Evolutionary conservation across 805 yeast species (phyloP), one percentile per base, ranked within the genome.

Genomic region (Saturnispora saitoi): DNA sequence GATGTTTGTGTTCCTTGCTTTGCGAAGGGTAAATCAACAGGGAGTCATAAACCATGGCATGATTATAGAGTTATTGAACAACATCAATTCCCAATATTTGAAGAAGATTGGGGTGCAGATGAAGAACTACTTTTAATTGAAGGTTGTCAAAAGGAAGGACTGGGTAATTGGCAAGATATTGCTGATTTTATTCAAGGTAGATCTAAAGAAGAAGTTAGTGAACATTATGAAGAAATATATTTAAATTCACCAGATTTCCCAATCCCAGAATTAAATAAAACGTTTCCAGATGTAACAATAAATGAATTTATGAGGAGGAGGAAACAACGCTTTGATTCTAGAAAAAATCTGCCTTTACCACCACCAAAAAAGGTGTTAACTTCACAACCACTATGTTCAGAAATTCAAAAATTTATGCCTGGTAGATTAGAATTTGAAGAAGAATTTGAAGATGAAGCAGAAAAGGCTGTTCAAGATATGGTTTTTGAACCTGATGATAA

Each of bases 1-100:
- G 99, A 93, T 64, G 70, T 93, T n/a, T 93, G 99, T 71, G 98
- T 95, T 4, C 96, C 95, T 2, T 93, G 99, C 65, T 93, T 93
- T 68, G 83, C 96, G 2, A 77, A 80, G 49, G 99, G 99, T 12
- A 70, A 77, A 14, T 69, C 77, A 20, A 77, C 93, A 3, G 95
- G 88, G 3, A 81, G 78, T 52, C 99, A 93, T 69, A 83, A 88
- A 64, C 98, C 99, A 10, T 86, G 80, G 75, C 99, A 93, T 64
- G 95, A 86, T 60, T 93, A 93, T 64, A 78, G 80, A 59, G 86
- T 93, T 14, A 81, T 91, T 26, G 99, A 93, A 65, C 96, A 95
- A 57, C 91, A 91, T 61, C 85, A 95, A 3, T 91, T 87, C 61
- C 99, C 99, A 0, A 86, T 95, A 9, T 83, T 95, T 56, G 85